Conservation (phyloP, 2,329 filamentous ascomycete species). For the Macrophomina pseudophaseolina region DNA sequence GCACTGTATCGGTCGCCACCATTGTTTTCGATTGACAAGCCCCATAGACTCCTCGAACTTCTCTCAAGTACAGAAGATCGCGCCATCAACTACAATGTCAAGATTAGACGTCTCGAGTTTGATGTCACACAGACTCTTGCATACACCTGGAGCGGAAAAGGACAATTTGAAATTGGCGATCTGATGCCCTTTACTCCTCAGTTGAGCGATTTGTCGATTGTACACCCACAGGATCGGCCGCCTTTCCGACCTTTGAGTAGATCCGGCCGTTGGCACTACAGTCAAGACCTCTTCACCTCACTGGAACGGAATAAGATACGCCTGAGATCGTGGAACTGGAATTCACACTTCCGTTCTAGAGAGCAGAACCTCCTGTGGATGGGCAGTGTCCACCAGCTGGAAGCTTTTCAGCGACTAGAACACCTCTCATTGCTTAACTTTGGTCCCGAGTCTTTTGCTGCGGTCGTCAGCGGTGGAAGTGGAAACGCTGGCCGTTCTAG, state of each 20-base stretch:
- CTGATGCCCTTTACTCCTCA: slow-evolving; percentile 70
- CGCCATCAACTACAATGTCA: slow-evolving; percentile 67
- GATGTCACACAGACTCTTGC: slow-evolving; percentile 66
- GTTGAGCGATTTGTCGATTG: slow-evolving; percentile 72
- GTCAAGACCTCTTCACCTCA: slow-evolving; percentile 66
- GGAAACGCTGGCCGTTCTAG: slow-evolving; percentile 43
- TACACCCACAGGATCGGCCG: slow-evolving; percentile 69
- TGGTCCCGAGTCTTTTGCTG: slow-evolving; percentile 29
- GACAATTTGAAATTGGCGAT: slow-evolving; percentile 60
- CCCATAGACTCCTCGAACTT: slow-evolving; percentile 54
- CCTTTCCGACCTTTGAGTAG: slow-evolving; percentile 59
- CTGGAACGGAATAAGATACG: slow-evolving; percentile 58
- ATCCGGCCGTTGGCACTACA: slow-evolving; percentile 69
- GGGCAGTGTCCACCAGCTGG: slow-evolving; percentile 53
- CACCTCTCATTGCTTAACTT: slow-evolving; percentile 45
- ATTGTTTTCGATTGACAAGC: slow-evolving; percentile 59
- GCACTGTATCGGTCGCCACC: slow-evolving; percentile 74
- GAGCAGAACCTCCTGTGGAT: slow-evolving; percentile 37
- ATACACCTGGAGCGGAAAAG: slow-evolving; percentile 59
- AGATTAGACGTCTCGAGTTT: slow-evolving; percentile 72
- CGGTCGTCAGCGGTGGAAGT: neutral
- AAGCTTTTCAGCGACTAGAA: slow-evolving; percentile 43
- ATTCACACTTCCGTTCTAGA: slow-evolving; percentile 51
- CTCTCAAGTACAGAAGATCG: slow-evolving; percentile 55
- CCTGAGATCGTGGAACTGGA: slow-evolving; percentile 63